A percentile compares a stretch with the other conserved stretches of the same genome.
These are phyloP conservation scores for Ophiostoma quercus DNA, from an alignment of 2,329 filamentous ascomycete genomes.

Conservation along the genomic window DNA sequence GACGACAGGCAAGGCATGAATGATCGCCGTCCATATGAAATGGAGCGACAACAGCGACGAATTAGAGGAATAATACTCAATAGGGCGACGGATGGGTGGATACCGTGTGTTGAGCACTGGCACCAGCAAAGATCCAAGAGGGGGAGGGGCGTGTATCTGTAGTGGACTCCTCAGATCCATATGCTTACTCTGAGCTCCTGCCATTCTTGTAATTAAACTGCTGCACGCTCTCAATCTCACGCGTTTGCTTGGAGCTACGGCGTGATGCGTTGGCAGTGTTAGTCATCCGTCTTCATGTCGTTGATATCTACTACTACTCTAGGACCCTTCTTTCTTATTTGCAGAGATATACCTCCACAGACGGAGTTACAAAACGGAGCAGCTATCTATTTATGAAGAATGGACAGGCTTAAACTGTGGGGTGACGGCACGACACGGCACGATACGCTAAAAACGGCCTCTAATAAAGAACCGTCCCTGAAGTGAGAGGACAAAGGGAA, in stretches of 20 bases:
- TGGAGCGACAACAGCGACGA: neutral
- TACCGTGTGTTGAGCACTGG: conserved; percentile 1
- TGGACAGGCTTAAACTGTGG: neutral
- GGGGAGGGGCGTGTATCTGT: neutral
- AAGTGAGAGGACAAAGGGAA: neutral
- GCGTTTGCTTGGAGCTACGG: neutral
- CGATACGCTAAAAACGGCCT: conserved; percentile 12
- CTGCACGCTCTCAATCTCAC: conserved; percentile 2
- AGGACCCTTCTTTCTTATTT: neutral
- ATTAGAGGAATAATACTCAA: neutral
- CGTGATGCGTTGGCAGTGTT: neutral
- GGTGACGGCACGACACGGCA: conserved; percentile 10
- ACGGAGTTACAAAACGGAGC: neutral
- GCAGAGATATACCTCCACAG: neutral
- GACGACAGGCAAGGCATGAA: neutral
- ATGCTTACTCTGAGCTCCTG: neutral
- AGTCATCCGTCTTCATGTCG: neutral
- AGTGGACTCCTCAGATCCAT: neutral
- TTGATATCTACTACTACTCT: too few relatives aligned
- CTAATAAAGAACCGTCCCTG: conserved; percentile 4
- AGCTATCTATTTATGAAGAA: neutral
- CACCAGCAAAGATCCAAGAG: neutral
- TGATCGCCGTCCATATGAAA: conserved; percentile 5
- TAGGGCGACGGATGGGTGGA: neutral
- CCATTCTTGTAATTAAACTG: conserved; percentile 4